Evolutionary conservation across 2,329 filamentous ascomycete genomes (phyloP).

Genomic region (Byssochlamys sp.): DNA sequence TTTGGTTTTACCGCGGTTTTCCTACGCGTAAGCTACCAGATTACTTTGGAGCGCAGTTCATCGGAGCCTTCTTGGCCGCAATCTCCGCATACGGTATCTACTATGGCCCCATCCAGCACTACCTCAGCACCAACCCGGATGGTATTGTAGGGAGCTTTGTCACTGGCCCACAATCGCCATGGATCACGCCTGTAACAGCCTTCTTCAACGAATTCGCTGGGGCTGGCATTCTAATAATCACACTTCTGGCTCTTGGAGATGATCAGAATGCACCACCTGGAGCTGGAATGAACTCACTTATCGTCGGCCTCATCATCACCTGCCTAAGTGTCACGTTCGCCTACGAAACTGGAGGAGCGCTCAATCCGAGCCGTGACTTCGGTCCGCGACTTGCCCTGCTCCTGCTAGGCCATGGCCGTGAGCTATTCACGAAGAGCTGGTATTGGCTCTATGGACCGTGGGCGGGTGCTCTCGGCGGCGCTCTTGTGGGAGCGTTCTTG

Average conservation of each 20-base stretch:
- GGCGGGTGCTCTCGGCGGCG: constrained; percentile 29
- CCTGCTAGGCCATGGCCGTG: constrained; percentile 36
- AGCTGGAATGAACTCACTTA: constrained; percentile 44
- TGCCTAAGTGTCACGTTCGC: constrained; percentile 29
- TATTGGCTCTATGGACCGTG: constrained; percentile 42
- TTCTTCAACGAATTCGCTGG: constrained; percentile 43
- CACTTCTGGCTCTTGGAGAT: constrained; percentile 38
- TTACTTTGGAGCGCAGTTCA: constrained; percentile 44
- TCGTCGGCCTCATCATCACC: constrained; percentile 37
- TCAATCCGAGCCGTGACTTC: constrained; percentile 44
- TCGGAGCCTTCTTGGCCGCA: constrained; percentile 43
- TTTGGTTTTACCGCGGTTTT: constrained; percentile 44
- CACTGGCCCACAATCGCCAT: constrained; percentile 34
- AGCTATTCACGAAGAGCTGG: constrained; percentile 29
- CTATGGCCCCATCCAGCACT: constrained; percentile 23
- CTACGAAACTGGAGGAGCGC: constrained; percentile 39
- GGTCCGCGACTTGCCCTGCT: constrained; percentile 40
- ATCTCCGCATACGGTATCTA: constrained; percentile 39
- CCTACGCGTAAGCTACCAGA: constrained; percentile 42
- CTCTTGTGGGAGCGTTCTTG: constrained; percentile 37
- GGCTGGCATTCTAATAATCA: constrained; percentile 31
- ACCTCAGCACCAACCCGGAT: constrained; percentile 18
- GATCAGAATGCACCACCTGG: constrained; percentile 41
- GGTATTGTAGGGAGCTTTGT: constrained; percentile 35
- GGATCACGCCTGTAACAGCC: constrained; percentile 27